Percentiles rank a stretch among this genome's conserved stretches.
These are phyloP conservation scores for Liriodendron chinense DNA, from an alignment of 164 flowering plant genomes.

Conservation along the genomic window DNA sequence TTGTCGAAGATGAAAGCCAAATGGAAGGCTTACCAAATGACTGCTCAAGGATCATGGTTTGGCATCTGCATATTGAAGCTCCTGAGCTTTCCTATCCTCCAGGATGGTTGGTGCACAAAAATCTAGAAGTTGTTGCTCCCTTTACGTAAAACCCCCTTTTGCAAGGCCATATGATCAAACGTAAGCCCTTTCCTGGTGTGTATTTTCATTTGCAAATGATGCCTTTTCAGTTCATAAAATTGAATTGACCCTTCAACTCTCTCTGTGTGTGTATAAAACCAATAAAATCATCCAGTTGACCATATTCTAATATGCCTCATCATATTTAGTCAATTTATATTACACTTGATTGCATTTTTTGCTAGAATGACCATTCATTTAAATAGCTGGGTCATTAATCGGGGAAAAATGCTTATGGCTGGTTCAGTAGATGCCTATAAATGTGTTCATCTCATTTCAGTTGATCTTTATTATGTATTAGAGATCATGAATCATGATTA, in stretches of 20 bases:
- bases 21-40: conserved; percentile 67
- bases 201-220: neutral
- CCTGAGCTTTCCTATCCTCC: conserved; percentile 38
- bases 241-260: no score
- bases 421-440: no score
- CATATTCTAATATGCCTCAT: no score
- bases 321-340: no score
- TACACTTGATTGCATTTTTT: neutral
- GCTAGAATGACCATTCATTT: no score
- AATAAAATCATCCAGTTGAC: no score
- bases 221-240: neutral
- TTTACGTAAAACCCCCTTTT: conserved; percentile 11
- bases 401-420: no score
- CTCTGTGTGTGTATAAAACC: no score
- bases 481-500: no score
- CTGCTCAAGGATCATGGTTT: conserved; percentile 62
- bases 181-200: conserved; percentile 8
- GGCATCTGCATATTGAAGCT: conserved; percentile 55
- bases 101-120: conserved; percentile 44
- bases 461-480: no score
- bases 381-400: no score
- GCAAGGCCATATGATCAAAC: neutral
- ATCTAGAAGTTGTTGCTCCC: conserved; percentile 37
- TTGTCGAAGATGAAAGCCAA: conserved; percentile 93
- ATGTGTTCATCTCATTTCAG: no score